Base-by-base conservation (phyloP, 441 rosid species). In the Croton setiger region DNA sequence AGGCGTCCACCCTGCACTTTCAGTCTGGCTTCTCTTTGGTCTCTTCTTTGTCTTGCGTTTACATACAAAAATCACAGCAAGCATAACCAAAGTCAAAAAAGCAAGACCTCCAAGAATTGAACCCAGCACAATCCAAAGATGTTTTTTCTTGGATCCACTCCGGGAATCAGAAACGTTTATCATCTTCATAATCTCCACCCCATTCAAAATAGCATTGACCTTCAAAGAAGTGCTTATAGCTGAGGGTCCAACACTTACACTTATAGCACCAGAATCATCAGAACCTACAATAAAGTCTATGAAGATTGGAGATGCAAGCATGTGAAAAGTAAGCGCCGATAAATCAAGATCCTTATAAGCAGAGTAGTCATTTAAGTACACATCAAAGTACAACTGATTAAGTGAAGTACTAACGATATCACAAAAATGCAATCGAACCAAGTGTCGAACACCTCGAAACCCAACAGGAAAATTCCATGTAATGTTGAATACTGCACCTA, bases 371-470 rank as follows among this genome's bases (percentile, higher is more conserved):
- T 93, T 87, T 45, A 93, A 79, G 74, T 79, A 93, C 59, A 93
- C 94, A 75, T 85, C 75, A 71, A 93, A 91, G 67, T 89, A 93
- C 23, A 91, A 79, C 88, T 85, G 90, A 60, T 87, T 88, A 61
- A 91, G 93, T 2, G 91, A 81, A 14, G 75, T 0, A 58, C 98
- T 93, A 68, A 91, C 85, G 23, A 93, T 81, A 72, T 93, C 98
- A 68, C 95, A 91, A 79, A 93, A 93, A 84, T 93, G 98, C 83
- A 93, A 79, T 67, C 98, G 83, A 69, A 93, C 84, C 59, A 93
- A 73, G 83, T 87, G 81, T 33, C 67, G 79, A 75, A 60, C 86
- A 35, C 79, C 83, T 39, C 18, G 49, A 15, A 69, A 77, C 59
- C 85, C 86, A 23, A 90, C 81, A 0, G 89, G 86, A 68, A 93